phyloP scores from a whole-genome alignment of 345 rosid genomes.

The Gossypium raimondii region DNA sequence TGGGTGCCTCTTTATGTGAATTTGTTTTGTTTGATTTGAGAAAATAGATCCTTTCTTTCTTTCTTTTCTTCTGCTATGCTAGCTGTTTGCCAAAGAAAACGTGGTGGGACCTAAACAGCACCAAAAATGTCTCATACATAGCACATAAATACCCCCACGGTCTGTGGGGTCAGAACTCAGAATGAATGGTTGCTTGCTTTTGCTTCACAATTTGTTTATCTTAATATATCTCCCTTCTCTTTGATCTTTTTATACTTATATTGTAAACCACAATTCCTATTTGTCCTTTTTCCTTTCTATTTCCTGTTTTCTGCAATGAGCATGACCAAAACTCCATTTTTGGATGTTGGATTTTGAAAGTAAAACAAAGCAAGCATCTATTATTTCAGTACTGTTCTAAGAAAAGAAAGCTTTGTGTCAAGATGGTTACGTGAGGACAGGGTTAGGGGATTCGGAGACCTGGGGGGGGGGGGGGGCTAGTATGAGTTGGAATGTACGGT shows the following conservation, averaged over 20 bases:
- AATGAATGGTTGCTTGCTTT: slow-evolving; percentile 20
- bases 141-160: neutral
- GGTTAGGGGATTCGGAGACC: neutral
- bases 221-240: neutral
- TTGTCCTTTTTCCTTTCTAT: neutral
- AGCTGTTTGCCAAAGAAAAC: slow-evolving; percentile 50
- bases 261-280: too few species aligned
- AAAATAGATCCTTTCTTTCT: slow-evolving; percentile 20
- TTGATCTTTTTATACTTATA: neutral
- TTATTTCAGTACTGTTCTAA: too few species aligned
- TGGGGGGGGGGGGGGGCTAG: too few species aligned
- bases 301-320: neutral
- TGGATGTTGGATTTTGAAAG: slow-evolving; percentile 1
- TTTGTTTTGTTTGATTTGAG: slow-evolving; percentile 9
- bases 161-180: slow-evolving; percentile 30
- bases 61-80: slow-evolving; percentile 11
- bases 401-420: neutral
- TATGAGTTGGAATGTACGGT: neutral
- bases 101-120: slow-evolving; percentile 39
- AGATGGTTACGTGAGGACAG: too few species aligned
- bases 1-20: neutral
- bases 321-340: neutral
- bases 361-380: neutral
- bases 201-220: slow-evolving; percentile 6
- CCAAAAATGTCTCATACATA: slow-evolving; percentile 6